Percentiles rank a stretch among this genome's conserved stretches.
phyloP scores from a whole-genome alignment of 2,329 filamentous ascomycete species.

The Cercospora beticola region DNA sequence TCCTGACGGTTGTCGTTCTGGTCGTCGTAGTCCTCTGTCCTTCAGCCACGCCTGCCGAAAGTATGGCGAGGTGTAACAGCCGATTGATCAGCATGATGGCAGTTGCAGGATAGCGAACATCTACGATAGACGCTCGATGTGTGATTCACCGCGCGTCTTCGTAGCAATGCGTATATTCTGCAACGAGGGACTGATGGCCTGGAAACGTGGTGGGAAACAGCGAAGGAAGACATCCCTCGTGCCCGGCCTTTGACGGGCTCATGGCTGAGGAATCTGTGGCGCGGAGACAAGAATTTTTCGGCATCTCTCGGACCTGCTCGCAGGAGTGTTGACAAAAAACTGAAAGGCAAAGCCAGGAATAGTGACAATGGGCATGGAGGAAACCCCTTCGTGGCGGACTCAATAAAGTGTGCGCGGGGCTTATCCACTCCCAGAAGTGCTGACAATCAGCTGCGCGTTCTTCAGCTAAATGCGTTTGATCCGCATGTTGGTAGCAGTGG shows the following conservation, averaged over 20 bases:
- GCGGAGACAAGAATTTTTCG: neutral
- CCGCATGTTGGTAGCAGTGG: neutral
- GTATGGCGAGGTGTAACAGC: neutral
- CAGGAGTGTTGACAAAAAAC: neutral
- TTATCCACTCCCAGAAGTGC: neutral
- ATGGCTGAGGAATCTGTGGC: neutral
- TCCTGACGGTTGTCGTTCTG: neutral
- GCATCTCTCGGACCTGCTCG: neutral
- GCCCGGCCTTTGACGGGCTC: neutral
- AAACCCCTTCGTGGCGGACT: slow-evolving; percentile 1
- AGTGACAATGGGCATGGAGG: neutral
- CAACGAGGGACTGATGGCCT: neutral
- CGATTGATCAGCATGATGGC: neutral
- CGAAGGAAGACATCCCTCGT: neutral
- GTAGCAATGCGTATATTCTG: neutral
- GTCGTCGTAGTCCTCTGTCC: neutral
- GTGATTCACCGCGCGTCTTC: neutral
- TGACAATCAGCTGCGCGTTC: neutral
- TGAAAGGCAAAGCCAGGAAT: neutral
- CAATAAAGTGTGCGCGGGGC: neutral
- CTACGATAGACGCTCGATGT: neutral
- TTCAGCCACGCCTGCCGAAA: neutral
- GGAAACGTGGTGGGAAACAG: neutral
- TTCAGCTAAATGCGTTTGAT: neutral
- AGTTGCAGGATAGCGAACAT: neutral